Conservation (phyloP, 208 protist species). For the Cochliopodium minus region DNA sequence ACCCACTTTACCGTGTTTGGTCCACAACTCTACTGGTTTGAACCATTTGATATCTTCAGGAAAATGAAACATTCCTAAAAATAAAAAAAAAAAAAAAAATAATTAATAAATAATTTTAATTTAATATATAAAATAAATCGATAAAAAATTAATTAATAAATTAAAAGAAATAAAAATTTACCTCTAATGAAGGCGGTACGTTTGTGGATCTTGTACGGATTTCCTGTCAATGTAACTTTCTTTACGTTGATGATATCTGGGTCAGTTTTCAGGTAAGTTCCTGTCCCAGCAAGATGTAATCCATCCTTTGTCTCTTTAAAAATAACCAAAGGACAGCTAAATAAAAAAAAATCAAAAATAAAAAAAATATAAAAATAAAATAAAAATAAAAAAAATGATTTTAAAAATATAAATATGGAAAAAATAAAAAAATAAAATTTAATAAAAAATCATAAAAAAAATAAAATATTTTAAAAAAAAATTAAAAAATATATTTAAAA, state of each 20-base stretch:
- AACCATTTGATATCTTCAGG: conserved; percentile 88
- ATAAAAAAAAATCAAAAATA: too few species aligned
- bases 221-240: conserved; percentile 47
- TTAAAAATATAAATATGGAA: too few species aligned
- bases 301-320: conserved; percentile 4
- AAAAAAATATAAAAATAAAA: too few species aligned
- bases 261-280: conserved; percentile 31
- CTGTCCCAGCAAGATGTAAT: conserved; percentile 23
- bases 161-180: conserved; percentile 46
- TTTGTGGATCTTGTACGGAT: conserved; percentile 48
- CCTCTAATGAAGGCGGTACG: conserved; percentile 64
- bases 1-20: conserved; percentile 70
- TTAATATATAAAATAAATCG: not conserved
- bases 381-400: too few species aligned
- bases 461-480: too few species aligned
- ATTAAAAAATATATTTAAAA: too few species aligned
- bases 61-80: conserved; percentile 78
- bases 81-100: too few species aligned
- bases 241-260: conserved; percentile 54
- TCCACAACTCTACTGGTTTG: conserved; percentile 82
- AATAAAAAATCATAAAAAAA: too few species aligned
- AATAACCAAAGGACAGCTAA: conserved; percentile 1
- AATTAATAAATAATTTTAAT: conserved; percentile 2
- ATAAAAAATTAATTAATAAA: conserved; percentile 7
- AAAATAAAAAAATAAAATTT: too few species aligned